phyloP scores from a whole-genome alignment of 1,284 basidiomycete species.

The Flammula alnicola region DNA sequence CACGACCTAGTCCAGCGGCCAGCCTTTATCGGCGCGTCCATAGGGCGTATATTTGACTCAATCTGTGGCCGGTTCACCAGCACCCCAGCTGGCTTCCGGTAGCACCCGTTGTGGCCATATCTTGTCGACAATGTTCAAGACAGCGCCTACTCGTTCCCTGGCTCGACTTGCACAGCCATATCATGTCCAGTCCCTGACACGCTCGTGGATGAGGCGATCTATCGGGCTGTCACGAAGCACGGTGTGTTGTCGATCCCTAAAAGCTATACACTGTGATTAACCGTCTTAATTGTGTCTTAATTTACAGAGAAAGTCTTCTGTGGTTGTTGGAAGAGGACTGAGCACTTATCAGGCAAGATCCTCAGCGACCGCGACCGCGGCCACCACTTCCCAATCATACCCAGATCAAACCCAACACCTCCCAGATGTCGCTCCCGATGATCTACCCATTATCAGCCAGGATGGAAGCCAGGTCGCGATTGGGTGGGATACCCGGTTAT shows the following conservation, averaged over 20 bases:
- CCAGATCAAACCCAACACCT: conserved; percentile 21
- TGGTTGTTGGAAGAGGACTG: not conserved
- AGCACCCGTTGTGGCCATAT: not conserved
- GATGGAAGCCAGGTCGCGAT: conserved; percentile 66
- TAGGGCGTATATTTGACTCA: no score
- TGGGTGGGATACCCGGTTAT: conserved; percentile 67
- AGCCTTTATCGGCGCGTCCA: no score
- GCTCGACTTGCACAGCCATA: not conserved
- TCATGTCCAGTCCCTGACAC: not conserved
- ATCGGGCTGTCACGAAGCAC: not conserved
- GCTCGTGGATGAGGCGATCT: not conserved
- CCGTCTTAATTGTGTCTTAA: not conserved
- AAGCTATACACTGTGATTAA: not conserved
- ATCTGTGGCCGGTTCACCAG: no score
- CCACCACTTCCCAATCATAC: conserved; percentile 16
- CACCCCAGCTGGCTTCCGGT: no score
- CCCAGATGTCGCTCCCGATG: conserved; percentile 32
- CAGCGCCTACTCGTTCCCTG: conserved; percentile 4
- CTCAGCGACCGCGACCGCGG: conserved; percentile 27
- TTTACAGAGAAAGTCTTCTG: not conserved
- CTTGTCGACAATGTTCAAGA: conserved; percentile 11
- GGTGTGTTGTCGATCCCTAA: not conserved
- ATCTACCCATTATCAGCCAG: conserved; percentile 59
- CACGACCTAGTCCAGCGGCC: no score
- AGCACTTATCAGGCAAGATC: conserved; percentile 13